These are phyloP conservation scores for Dioszegia hungarica DNA, from an alignment of 768 basidiomycete genomes.

Conservation along the genomic window DNA sequence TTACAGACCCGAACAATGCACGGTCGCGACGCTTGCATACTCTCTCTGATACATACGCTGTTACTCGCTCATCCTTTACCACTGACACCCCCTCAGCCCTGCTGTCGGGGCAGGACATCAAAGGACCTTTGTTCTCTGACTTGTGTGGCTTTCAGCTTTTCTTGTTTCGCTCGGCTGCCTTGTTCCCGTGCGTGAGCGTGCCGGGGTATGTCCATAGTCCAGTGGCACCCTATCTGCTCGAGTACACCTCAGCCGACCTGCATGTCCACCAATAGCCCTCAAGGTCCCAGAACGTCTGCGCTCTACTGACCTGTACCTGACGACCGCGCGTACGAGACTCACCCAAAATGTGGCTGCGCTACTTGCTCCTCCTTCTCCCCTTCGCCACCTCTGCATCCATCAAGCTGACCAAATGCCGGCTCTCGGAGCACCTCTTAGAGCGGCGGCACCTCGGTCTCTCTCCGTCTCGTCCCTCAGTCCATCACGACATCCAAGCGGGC, in stretches of 20 bases:
- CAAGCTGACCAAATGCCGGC: neutral
- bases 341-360: neutral
- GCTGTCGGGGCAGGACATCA: neutral
- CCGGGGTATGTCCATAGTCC: no score
- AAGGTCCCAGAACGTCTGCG: neutral
- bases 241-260: no score
- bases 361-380: slow-evolving; percentile 6
- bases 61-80: no score
- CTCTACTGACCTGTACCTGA: neutral
- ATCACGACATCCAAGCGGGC: neutral
- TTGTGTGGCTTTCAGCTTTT: neutral
- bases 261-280: no score
- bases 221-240: no score
- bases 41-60: no score
- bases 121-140: neutral
- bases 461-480: neutral
- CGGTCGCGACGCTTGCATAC: no score
- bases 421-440: neutral
- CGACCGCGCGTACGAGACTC: neutral
- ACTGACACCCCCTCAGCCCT: no score
- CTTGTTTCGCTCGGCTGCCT: neutral
- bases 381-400: neutral
- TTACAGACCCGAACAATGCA: no score
- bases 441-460: neutral
- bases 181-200: no score